A percentile compares a stretch with the other conserved stretches of the same genome.
Conservation (phyloP, 495 filamentous ascomycete species). For the Evernia prunastri region DNA sequence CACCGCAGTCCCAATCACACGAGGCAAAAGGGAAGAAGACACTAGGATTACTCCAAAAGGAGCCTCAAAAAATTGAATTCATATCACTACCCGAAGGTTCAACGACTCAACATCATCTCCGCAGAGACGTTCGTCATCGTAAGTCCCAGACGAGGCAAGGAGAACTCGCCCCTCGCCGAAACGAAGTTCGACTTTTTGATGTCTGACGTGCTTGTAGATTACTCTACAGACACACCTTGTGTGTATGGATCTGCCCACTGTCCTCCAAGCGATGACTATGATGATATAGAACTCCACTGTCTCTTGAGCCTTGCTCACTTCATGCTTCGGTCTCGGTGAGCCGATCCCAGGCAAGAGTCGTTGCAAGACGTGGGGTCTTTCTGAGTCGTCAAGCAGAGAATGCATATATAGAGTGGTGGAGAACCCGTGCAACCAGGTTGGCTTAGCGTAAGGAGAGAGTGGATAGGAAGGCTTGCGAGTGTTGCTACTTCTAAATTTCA, state of each 20-base stretch:
- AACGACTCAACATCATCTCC: neutral
- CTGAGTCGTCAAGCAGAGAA: neutral
- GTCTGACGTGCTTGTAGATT: constrained; percentile 5
- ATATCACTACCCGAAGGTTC: neutral
- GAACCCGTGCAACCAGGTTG: neutral
- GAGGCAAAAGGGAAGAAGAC: neutral
- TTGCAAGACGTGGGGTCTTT: neutral
- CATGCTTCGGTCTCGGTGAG: neutral
- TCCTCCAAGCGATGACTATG: neutral
- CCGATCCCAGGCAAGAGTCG: neutral
- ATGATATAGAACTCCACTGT: neutral
- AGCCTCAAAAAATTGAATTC: neutral
- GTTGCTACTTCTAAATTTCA: neutral
- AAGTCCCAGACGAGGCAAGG: constrained; percentile 1
- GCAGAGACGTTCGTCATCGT: neutral
- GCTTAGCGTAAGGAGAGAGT: neutral
- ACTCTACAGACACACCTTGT: neutral
- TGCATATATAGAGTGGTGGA: neutral
- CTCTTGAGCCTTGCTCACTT: neutral
- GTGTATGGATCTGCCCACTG: neutral
- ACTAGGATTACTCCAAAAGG: neutral
- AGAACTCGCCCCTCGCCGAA: constrained; percentile 1
- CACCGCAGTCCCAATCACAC: neutral
- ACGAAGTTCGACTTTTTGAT: constrained; percentile 2
- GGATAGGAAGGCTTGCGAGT: neutral